Evolutionary conservation across 75 land plant genomes (phyloP).

Genomic region (Picea glauca): DNA sequence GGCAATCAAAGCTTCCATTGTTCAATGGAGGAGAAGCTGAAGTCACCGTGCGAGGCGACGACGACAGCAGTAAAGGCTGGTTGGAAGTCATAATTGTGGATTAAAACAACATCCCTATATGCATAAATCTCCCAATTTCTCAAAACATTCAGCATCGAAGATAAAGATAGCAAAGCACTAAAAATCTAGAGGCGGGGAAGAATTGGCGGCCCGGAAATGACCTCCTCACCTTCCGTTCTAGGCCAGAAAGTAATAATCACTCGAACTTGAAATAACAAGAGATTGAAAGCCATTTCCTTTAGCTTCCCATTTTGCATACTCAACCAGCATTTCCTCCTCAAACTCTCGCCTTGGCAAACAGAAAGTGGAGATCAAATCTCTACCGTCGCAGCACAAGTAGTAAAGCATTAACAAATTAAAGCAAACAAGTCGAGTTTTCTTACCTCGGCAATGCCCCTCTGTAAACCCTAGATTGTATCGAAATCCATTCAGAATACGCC

Average conservation of each 20-base stretch:
- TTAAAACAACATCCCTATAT: background rate
- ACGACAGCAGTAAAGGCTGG: slow-evolving; percentile 27
- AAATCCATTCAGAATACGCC: background rate
- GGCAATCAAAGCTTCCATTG: slow-evolving; percentile 14
- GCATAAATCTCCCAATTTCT: background rate
- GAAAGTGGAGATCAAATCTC: background rate
- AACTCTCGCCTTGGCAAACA: background rate
- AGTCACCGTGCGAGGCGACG: background rate
- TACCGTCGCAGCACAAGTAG: background rate
- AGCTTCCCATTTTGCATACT: slow-evolving; percentile 9
- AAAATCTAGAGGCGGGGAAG: background rate
- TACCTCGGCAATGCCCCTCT: background rate
- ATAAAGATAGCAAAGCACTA: background rate
- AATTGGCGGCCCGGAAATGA: slow-evolving; percentile 10
- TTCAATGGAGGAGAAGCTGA: background rate
- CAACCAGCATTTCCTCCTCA: slow-evolving; percentile 5
- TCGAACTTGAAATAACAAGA: background rate
- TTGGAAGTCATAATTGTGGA: slow-evolving; percentile 30
- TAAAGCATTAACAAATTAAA: background rate
- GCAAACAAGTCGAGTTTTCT: background rate
- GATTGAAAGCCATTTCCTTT: slow-evolving; percentile 8
- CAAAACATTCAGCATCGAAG: background rate
- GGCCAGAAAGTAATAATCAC: background rate
- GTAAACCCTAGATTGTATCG: background rate
- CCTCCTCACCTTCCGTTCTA: slow-evolving; percentile 12